Percentiles rank a stretch among this genome's conserved stretches.
phyloP scores from a whole-genome alignment of 305 asterid species.

The Fraxinus sp. region DNA sequence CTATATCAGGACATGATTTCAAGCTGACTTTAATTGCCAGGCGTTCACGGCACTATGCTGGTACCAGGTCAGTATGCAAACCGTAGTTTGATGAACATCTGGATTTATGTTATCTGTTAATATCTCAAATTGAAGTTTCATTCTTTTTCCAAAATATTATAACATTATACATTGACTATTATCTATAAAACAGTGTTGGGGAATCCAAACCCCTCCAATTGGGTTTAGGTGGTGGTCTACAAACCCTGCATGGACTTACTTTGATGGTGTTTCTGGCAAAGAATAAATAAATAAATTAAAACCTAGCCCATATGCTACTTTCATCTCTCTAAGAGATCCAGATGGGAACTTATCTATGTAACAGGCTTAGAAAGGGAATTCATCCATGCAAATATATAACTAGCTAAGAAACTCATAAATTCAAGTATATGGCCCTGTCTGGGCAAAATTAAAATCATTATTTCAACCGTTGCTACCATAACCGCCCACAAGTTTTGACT shows the following conservation, averaged over 20 bases:
- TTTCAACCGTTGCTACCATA: too few relatives aligned
- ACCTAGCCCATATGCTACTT: neutral
- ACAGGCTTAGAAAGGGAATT: neutral
- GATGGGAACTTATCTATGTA: neutral
- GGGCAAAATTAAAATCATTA: too few relatives aligned
- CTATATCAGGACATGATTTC: slow-evolving; percentile 77
- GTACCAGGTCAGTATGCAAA: slow-evolving; percentile 67
- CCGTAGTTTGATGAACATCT: slow-evolving; percentile 3
- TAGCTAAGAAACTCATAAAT: neutral
- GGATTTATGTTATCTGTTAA: slow-evolving; percentile 14
- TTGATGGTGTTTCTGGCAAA: neutral
- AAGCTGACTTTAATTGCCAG: slow-evolving; percentile 77
- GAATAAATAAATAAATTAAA: neutral
- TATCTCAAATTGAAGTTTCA: slow-evolving; percentile 18
- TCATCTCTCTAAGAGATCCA: neutral
- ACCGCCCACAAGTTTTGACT: too few relatives aligned
- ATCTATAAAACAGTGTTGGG: neutral
- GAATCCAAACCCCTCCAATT: neutral
- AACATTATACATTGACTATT: neutral
- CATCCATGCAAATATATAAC: neutral
- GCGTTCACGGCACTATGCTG: slow-evolving; percentile 98
- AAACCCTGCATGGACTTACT: neutral
- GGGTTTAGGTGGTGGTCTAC: neutral
- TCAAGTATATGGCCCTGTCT: too few relatives aligned
- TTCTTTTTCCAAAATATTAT: neutral